Evolutionary conservation across 2,329 filamentous ascomycete species (phyloP).

Genomic region (Knufia petricola): DNA sequence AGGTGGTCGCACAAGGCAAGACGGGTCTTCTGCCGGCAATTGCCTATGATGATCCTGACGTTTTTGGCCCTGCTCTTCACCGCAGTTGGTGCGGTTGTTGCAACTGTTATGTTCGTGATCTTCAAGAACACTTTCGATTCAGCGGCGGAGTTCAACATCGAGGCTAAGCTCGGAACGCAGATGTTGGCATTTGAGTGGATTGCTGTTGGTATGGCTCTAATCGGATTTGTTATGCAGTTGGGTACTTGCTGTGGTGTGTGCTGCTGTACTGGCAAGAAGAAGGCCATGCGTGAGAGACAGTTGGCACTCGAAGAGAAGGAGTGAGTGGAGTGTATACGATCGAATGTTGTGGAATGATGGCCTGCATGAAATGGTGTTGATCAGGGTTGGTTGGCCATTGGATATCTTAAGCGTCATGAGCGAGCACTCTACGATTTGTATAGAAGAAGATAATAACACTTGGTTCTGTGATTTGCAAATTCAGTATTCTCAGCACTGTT

Average conservation of each 20-base stretch:
- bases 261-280: conserved; percentile 30
- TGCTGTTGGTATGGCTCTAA: conserved; percentile 54
- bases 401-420: too few relatives aligned
- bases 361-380: too few relatives aligned
- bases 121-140: conserved; percentile 67
- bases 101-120: conserved; percentile 73
- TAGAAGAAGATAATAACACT: too few relatives aligned
- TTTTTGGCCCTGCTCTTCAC: conserved; percentile 59
- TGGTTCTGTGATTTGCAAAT: too few relatives aligned
- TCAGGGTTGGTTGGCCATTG: too few relatives aligned
- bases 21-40: conserved; percentile 40
- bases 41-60: conserved; percentile 59
- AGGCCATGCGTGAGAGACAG: conserved; percentile 9
- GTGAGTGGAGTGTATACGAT: background rate
- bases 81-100: conserved; percentile 61
- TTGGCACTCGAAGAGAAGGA: background rate
- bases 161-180: conserved; percentile 55
- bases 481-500: too few relatives aligned
- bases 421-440: too few relatives aligned
- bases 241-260: conserved; percentile 63
- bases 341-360: too few relatives aligned
- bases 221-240: conserved; percentile 65
- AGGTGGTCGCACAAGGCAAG: conserved; percentile 29
- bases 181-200: conserved; percentile 93
- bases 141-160: conserved; percentile 63